Base-by-base conservation (phyloP, 139 green algal genomes). In the Coccomyxa sp. region DNA sequence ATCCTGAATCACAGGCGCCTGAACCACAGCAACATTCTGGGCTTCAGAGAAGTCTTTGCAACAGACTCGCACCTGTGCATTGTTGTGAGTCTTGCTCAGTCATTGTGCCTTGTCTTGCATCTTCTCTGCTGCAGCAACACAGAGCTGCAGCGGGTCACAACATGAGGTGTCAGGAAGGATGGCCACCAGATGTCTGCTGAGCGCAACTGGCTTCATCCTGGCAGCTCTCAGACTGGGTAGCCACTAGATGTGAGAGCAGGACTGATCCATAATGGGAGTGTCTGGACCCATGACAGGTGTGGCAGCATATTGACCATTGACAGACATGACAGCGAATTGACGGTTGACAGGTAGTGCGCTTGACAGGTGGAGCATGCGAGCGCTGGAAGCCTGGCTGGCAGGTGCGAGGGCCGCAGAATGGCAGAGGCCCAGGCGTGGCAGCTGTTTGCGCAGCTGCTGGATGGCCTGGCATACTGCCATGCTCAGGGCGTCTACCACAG, bases 1-100 rank as follows among this genome's bases (percentile, higher is more conserved):
- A 58, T 82, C 18, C 54, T 78, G n/a, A 82, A 82, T 55, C 78
- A 82, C 78, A 39, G 31, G 35, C n/a, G 38, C 33, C 71, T 82
- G 36, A 14, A 35, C 35, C 78, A 82, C 37, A 71, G 71, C 7
- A 74, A 82, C 72, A 54, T 82, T 35, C 58, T 82, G 4, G 33
- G 68, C 34, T 75, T 82, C 24, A 74, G 76, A 31, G 77, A 81
- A 58, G 74, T 76, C 50, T 64, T 31, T 22, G 27, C 50, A 18
- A 64, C 50, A 64, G 50, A 64, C 5, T 31, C 50, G 27, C 18
- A 64, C 50, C 50, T 64, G 2, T 18, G 18, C 50, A 64, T 64
- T 64, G 50, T 64, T 18, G 50, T 64, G 27, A 18, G 50, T n/a
- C n/a, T n/a, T n/a, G n/a, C n/a, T n/a, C n/a, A n/a, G n/a, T n/a